A percentile compares a stretch with the other conserved stretches of the same genome.
These are phyloP conservation scores for Apiospora kogelbergensis DNA, from an alignment of 2,329 filamentous ascomycete species.

Conservation along the genomic window DNA sequence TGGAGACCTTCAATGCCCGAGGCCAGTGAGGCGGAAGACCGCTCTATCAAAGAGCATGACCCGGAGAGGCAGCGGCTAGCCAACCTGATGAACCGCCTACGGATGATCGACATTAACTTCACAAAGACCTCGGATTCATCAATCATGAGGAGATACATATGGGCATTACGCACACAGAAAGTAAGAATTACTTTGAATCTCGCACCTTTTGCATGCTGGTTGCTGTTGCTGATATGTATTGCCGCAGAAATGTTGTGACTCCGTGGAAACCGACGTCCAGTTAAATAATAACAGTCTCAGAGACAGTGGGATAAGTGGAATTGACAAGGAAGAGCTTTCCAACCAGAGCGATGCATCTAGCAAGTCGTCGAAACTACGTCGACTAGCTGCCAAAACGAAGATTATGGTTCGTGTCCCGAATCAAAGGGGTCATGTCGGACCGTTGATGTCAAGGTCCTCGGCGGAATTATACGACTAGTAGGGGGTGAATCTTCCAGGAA, in stretches of 20 bases:
- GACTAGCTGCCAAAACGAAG: neutral
- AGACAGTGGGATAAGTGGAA: no score
- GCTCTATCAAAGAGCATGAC: neutral
- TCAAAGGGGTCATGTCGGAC: neutral
- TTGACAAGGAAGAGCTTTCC: no score
- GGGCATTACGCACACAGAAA: neutral
- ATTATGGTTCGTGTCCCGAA: neutral
- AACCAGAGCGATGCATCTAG: no score
- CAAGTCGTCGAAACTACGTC: neutral
- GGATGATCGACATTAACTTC: neutral
- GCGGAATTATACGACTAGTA: neutral
- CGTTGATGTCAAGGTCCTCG: neutral
- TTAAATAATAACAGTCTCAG: no score
- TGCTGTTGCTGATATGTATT: no score
- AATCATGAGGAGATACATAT: neutral
- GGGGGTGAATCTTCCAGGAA: neutral
- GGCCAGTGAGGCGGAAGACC: no score
- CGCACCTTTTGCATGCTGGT: no score
- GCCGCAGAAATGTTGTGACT: no score
- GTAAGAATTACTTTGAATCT: neutral
- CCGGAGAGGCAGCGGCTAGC: neutral
- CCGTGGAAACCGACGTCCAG: no score
- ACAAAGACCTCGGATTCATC: neutral
- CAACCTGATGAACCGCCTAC: neutral
- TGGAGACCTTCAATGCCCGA: neutral